Conservation (phyloP, 2,329 filamentous ascomycete genomes). For the Spiromastix sp. region DNA sequence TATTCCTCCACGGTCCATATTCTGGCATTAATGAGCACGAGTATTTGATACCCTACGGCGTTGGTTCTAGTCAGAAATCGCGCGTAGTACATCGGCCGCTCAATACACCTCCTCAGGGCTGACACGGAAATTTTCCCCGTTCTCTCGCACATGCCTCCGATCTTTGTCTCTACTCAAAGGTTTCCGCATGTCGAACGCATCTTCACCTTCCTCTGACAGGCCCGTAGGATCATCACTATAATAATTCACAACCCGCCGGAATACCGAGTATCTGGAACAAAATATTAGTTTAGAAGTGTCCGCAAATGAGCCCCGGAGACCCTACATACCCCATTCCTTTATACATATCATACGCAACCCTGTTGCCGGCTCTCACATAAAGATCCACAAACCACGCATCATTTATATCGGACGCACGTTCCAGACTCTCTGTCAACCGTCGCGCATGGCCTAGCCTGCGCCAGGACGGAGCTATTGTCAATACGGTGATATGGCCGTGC, state of each 20-base stretch:
- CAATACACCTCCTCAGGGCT: constrained; percentile 69
- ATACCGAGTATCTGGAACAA: constrained; percentile 60
- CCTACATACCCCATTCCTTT: constrained; percentile 72
- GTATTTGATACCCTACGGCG: too few species aligned
- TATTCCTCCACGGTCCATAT: too few species aligned
- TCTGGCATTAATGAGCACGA: too few species aligned
- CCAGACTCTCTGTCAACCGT: constrained; percentile 68
- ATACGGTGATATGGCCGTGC: constrained; percentile 94
- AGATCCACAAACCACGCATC: constrained; percentile 92
- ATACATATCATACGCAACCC: constrained; percentile 79
- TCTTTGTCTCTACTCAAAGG: constrained; percentile 71
- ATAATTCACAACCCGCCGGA: constrained; percentile 78
- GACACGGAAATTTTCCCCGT: constrained; percentile 71
- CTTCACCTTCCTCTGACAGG: constrained; percentile 52
- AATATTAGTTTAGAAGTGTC: background rate
- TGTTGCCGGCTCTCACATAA: constrained; percentile 83
- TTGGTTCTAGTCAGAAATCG: too few species aligned
- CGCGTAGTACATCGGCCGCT: too few species aligned
- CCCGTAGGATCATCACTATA: constrained; percentile 75
- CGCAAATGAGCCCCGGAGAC: background rate
- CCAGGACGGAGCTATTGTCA: constrained; percentile 81
- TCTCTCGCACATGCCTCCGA: constrained; percentile 63
- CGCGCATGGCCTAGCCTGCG: constrained; percentile 80
- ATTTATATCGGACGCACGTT: constrained; percentile 69
- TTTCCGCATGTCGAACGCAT: constrained; percentile 97